phyloP scores from a whole-genome alignment of 1,139 yeast genomes.

The Candida sojae region DNA sequence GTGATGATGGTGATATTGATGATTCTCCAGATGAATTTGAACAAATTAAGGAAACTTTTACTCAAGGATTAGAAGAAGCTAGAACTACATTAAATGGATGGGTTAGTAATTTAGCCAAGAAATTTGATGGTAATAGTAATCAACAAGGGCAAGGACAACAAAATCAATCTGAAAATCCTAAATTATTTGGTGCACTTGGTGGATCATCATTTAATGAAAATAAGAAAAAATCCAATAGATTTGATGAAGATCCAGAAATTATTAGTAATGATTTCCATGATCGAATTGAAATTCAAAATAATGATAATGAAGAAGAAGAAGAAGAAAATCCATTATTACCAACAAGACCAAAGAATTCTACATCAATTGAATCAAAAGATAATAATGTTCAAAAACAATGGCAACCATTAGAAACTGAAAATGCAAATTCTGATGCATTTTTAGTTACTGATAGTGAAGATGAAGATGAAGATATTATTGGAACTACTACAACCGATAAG shows the following conservation, averaged over 20 bases:
- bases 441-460: constrained; percentile 80
- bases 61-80: constrained; percentile 84
- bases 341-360: constrained; percentile 14
- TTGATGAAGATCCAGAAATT: constrained; percentile 59
- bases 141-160: constrained; percentile 7
- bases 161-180: constrained; percentile 23
- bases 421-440: constrained; percentile 70
- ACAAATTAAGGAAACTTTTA: constrained; percentile 68
- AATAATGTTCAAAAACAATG: constrained; percentile 41
- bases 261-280: constrained; percentile 56
- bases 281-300: constrained; percentile 53
- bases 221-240: constrained; percentile 32
- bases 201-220: constrained; percentile 42
- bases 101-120: constrained; percentile 74
- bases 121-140: constrained; percentile 36
- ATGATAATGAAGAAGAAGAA: constrained; percentile 23
- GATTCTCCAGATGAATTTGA: constrained; percentile 68
- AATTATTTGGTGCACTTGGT: constrained; percentile 51
- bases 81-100: constrained; percentile 76
- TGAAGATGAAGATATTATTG: constrained; percentile 45
- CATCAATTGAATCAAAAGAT: constrained; percentile 12
- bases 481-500: constrained; percentile 5
- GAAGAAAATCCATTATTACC: constrained; percentile 46
- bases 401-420: constrained; percentile 59
- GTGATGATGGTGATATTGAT: constrained; percentile 39